Conservation (phyloP, 2,329 filamentous ascomycete genomes). For the Lecanicillium sp. region DNA sequence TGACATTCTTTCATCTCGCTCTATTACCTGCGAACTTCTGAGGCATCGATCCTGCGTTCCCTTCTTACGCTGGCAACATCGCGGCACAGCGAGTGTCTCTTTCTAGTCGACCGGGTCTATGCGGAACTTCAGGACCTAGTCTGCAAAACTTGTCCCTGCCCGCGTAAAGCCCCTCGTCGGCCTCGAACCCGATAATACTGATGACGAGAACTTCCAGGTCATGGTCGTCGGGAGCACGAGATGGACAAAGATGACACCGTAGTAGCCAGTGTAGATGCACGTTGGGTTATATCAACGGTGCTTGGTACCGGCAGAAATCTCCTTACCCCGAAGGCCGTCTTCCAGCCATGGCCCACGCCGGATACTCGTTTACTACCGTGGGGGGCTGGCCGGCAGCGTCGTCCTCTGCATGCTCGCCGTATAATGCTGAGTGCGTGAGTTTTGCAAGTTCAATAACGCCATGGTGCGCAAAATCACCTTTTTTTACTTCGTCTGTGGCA, state of each 20-base stretch:
- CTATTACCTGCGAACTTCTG: too few relatives aligned
- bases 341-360: background rate
- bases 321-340: background rate
- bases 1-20: too few relatives aligned
- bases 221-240: conserved; percentile 27
- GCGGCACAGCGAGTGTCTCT: too few relatives aligned
- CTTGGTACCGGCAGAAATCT: background rate
- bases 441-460: background rate
- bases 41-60: too few relatives aligned
- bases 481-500: background rate
- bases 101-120: too few relatives aligned
- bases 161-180: conserved; percentile 24
- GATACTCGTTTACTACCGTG: background rate
- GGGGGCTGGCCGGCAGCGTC: too few relatives aligned
- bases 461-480: background rate
- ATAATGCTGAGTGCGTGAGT: background rate
- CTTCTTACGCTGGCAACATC: too few relatives aligned
- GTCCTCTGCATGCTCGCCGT: background rate
- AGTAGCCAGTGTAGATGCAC: conserved; percentile 25
- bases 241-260: conserved; percentile 37
- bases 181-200: conserved; percentile 36
- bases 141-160: conserved; percentile 19
- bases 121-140: background rate
- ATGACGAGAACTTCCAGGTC: conserved; percentile 36
- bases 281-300: background rate